phyloP scores from a whole-genome alignment of 2,329 filamentous ascomycete species.

The Penicillium sp. region DNA sequence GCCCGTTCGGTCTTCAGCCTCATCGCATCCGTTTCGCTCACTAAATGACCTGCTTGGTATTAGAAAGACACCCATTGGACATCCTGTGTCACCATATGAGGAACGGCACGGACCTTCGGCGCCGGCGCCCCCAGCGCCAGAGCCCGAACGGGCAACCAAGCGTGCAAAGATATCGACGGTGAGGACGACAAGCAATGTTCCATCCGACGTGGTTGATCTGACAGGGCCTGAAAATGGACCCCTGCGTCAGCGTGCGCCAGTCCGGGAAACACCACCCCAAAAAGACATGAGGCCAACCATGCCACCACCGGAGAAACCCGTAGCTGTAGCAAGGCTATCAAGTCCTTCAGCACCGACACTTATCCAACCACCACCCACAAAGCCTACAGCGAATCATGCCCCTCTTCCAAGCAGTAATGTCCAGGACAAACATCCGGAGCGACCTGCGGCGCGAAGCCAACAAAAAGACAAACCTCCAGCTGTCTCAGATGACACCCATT shows the following conservation, averaged over 20 bases:
- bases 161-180: slow-evolving; percentile 27
- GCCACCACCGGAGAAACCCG: background rate
- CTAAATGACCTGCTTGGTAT: slow-evolving; percentile 66
- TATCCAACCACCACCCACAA: background rate
- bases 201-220: slow-evolving; percentile 24
- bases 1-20: slow-evolving; percentile 23
- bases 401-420: background rate
- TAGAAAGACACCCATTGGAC: slow-evolving; percentile 63
- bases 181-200: slow-evolving; percentile 5
- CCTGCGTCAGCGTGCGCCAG: background rate
- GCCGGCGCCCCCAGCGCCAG: slow-evolving; percentile 7
- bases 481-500: background rate
- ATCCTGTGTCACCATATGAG: slow-evolving; percentile 69
- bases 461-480: background rate
- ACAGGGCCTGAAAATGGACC: slow-evolving; percentile 12
- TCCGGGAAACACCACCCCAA: background rate
- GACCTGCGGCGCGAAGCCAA: background rate
- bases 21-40: slow-evolving; percentile 54
- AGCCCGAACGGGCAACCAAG: slow-evolving; percentile 35
- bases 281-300: background rate
- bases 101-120: slow-evolving; percentile 18
- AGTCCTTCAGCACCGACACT: background rate
- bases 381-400: background rate
- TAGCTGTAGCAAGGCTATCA: background rate
- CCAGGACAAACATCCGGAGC: background rate